Evolutionary conservation across 2,329 filamentous ascomycete genomes (phyloP), one percentile per base, ranked within the genome.

Genomic region (Diplodia corticola): DNA sequence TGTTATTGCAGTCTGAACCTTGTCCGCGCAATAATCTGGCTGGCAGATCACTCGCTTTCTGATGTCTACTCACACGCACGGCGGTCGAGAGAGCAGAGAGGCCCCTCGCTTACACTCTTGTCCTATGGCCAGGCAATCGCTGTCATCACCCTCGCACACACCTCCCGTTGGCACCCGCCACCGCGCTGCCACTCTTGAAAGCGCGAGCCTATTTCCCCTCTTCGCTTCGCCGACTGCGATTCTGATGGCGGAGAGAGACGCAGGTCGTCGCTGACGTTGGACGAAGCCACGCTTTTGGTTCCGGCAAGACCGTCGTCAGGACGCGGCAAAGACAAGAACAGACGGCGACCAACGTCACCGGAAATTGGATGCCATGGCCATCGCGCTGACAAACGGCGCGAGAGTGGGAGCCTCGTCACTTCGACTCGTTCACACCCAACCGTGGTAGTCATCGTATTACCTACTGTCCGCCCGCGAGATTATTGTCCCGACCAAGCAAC

Each of bases 71-170:
- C 24, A 26, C 55, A 30, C 55, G 44, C 44, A 35, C 57, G 28
- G 50, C 20, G 28, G 57, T 61, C 44, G 57, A 35, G 57, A 61
- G 57, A 49, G 57, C 57, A 57, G 55, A 46, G 13, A 61, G 57
- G 57, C 6, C 10, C 44, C 13, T 28, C 55, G 55, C 37, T 37
- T 49, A n/a, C n/a, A n/a, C n/a, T n/a, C n/a, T n/a, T n/a, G n/a
- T n/a, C n/a, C 57, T 20, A 17, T n/a, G 17, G 26, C 12, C 57
- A 49, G 24, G 24, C 37, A 20, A 57, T 5, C 54, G 24, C 13
- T 59, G 54, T 26, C 17, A 20, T n/a, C 40, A 44, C 40, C 6
- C 40, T 20, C 40, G 40, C 40, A 55, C 51, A 55, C 30, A 17
- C 51, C 33, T 24, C 17, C n/a, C n/a, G 5, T 13, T 44, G 40